These are phyloP conservation scores for Ulmus americana DNA, from an alignment of 331 rosid genomes.

Conservation along the genomic window DNA sequence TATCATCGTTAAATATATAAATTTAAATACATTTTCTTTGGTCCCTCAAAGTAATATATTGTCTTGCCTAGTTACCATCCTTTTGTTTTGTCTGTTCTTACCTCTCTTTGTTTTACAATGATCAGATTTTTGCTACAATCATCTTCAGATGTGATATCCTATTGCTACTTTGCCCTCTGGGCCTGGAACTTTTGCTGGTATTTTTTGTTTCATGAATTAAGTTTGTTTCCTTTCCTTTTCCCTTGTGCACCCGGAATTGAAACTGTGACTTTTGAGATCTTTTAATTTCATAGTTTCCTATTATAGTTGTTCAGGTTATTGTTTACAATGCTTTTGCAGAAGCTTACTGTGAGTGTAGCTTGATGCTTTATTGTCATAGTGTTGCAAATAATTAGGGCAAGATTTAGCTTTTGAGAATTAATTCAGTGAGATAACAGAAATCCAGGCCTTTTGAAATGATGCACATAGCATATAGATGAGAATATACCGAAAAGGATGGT, in stretches of 20 bases:
- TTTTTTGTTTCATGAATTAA: slow-evolving; percentile 22
- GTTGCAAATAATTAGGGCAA: background rate
- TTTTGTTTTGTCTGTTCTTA: slow-evolving; percentile 21
- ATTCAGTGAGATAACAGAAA: background rate
- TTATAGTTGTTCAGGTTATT: background rate
- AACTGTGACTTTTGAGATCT: too few relatives aligned
- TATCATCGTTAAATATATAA: background rate
- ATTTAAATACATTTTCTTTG: background rate
- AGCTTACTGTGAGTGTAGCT: background rate
- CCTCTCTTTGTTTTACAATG: slow-evolving; percentile 23
- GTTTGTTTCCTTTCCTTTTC: slow-evolving; percentile 4
- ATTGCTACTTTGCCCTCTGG: slow-evolving; percentile 78
- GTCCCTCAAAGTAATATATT: background rate
- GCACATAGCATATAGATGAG: background rate
- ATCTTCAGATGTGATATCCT: slow-evolving; percentile 83
- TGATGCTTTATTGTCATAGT: background rate
- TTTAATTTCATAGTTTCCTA: background rate
- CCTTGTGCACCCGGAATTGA: background rate
- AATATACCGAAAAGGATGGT: too few relatives aligned
- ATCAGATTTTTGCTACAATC: slow-evolving; percentile 79
- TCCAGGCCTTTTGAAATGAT: background rate
- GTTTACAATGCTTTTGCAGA: background rate
- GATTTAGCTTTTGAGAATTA: background rate
- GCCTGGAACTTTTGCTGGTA: slow-evolving; percentile 79
- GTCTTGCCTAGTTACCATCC: background rate